Base-by-base conservation (phyloP, 2,329 filamentous ascomycete genomes). In the Phaeosphaeriaceae sp. region DNA sequence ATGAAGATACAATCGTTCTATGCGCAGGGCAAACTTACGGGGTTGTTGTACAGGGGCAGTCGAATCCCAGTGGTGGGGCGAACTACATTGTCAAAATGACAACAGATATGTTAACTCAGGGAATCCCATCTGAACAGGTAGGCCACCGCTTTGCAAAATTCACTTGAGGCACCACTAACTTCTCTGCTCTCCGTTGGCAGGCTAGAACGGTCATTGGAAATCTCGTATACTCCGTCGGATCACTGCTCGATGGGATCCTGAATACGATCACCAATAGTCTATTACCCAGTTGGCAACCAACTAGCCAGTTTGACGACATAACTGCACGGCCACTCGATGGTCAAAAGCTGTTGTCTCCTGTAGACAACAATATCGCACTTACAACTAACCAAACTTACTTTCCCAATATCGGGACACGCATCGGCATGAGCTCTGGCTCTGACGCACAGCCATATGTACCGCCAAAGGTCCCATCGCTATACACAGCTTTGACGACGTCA, bases 391-490 rank as follows among this genome's bases (percentile, higher is more conserved):
- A 92, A 58, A 88, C 88, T 78, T 82, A 86, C 62, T 86, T 87
- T 62, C 80, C 89, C 15, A 81, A 79, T 24, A 82, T 91, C 55
- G 88, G 88, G 2, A 83, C 68, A 8, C 72, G 73, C 2, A 70
- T 67, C 55, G 90, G 54, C 13, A 49, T 75, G 10, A 40, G 35
- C 35, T n/a, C 35, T 5, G n/a, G 35, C 35, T 40, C 35, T 40
- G 71, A 91, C 77, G 85, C 88, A 72, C 86, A 90, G 66, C 90
- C 91, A 17, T 97, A 93, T 76, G 84, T 84, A 0, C 59, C 79
- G 0, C 91, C 91, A 35, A 90, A 91, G 71, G 91, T 95, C 0
- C 93, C 93, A 0, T 87, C 89, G 0, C 83, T 97, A 0, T 95
- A 92, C 80, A 92, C 90, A 0, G 92, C 85, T 1, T 80, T 95